Evolutionary conservation across 1,284 basidiomycete species (phyloP).

Genomic region (Sparassis latifolia): DNA sequence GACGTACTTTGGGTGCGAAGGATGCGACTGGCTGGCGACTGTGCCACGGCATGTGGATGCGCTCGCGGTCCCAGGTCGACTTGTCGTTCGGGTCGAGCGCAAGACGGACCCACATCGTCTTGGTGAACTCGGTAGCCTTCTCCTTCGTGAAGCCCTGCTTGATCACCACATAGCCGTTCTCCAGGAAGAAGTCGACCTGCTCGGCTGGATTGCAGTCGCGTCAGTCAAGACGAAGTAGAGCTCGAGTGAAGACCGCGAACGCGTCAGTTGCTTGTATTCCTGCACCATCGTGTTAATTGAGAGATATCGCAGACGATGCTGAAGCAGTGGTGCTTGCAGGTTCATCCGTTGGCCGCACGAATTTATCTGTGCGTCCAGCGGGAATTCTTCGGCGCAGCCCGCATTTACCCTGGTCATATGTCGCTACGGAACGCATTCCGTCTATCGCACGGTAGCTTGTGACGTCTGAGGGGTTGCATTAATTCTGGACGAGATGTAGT

Average conservation of each 20-base stretch:
- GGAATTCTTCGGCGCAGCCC: not conserved
- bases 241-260: constrained; percentile 12
- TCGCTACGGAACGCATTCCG: not conserved
- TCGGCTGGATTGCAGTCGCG: constrained; percentile 23
- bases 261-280: constrained; percentile 18
- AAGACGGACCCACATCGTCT: constrained; percentile 45
- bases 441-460: no score
- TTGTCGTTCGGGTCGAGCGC: constrained; percentile 46
- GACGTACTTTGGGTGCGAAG: constrained; percentile 48
- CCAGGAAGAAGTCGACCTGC: constrained; percentile 48
- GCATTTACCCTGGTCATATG: not conserved
- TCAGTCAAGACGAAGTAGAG: not conserved
- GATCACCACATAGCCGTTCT: constrained; percentile 49
- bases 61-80: constrained; percentile 46
- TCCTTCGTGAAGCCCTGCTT: constrained; percentile 46
- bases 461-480: no score
- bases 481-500: no score
- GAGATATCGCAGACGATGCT: not conserved
- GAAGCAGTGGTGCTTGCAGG: not conserved
- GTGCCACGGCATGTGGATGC: constrained; percentile 53
- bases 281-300: constrained; percentile 12
- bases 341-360: not conserved
- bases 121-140: constrained; percentile 42
- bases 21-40: constrained; percentile 36
- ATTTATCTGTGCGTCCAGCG: not conserved